Evolutionary conservation across 2,329 filamentous ascomycete species (phyloP).

Genomic region (Pseudogymnoascus sp.): DNA sequence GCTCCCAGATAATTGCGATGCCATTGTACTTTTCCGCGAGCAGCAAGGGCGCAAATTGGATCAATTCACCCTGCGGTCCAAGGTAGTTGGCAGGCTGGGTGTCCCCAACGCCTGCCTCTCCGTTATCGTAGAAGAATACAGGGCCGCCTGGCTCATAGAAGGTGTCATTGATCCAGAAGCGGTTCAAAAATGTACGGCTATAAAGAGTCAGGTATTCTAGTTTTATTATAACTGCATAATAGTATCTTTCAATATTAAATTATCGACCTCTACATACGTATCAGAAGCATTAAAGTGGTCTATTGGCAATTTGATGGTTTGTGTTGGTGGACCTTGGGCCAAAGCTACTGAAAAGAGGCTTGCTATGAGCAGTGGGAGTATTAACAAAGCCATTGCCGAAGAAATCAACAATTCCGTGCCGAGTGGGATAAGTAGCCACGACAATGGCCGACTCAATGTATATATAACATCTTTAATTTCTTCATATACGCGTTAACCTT

Average conservation of each 20-base stretch:
- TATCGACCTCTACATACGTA: background rate
- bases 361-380: background rate
- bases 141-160: constrained; percentile 12
- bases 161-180: constrained; percentile 15
- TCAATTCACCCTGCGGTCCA: background rate
- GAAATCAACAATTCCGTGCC: background rate
- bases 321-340: background rate
- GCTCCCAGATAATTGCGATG: constrained; percentile 15
- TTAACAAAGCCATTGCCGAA: background rate
- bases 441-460: background rate
- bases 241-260: background rate
- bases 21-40: constrained; percentile 11
- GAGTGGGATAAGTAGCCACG: background rate
- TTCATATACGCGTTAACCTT: background rate
- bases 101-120: constrained; percentile 8
- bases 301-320: background rate
- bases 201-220: background rate
- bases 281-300: background rate
- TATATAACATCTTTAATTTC: background rate
- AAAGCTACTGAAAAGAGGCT: background rate
- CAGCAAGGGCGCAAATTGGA: constrained; percentile 11
- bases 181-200: constrained; percentile 12
- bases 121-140: constrained; percentile 14
- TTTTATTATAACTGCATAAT: background rate
- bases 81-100: background rate